Percentiles rank a stretch among this genome's conserved stretches.
These are phyloP conservation scores for Saitozyma podzolica DNA, from an alignment of 768 basidiomycete genomes.

Conservation along the genomic window DNA sequence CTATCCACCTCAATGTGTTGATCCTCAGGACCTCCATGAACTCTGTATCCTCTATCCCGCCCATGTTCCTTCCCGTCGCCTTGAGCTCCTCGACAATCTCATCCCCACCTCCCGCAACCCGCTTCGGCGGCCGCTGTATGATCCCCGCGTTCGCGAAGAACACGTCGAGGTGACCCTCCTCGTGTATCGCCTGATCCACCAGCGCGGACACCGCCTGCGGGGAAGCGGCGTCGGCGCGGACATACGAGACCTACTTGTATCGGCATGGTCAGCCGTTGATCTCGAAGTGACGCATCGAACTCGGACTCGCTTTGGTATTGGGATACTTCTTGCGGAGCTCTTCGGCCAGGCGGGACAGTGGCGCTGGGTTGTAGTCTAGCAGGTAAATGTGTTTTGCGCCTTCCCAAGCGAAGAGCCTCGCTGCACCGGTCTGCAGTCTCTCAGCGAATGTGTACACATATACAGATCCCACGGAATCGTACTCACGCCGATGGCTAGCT, in stretches of 20 bases:
- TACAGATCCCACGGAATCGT: neutral
- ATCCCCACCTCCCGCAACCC: neutral
- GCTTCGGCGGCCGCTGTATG: neutral
- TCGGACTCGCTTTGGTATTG: constrained; percentile 68
- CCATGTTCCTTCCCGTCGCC: constrained; percentile 32
- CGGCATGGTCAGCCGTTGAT: neutral
- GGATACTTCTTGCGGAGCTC: constrained; percentile 69
- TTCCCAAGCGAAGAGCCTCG: constrained; percentile 25
- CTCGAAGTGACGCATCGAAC: neutral
- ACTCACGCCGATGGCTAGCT: constrained; percentile 82
- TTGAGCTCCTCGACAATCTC: constrained; percentile 7
- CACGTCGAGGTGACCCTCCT: constrained; percentile 84
- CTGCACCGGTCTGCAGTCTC: constrained; percentile 34
- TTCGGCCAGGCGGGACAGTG: constrained; percentile 69
- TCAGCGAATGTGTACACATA: neutral
- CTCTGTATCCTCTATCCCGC: constrained; percentile 61
- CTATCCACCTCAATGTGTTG: constrained; percentile 65
- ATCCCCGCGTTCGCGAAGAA: constrained; percentile 87
- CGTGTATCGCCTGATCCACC: constrained; percentile 70
- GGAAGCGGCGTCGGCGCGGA: constrained; percentile 81
- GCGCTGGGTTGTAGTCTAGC: constrained; percentile 67
- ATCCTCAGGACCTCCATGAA: constrained; percentile 78
- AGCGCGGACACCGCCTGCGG: constrained; percentile 66
- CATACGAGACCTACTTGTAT: constrained; percentile 64
- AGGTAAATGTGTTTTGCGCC: constrained; percentile 71